Evolutionary conservation across 768 basidiomycete species (phyloP).

Genomic region (Rhizopogon rudus): DNA sequence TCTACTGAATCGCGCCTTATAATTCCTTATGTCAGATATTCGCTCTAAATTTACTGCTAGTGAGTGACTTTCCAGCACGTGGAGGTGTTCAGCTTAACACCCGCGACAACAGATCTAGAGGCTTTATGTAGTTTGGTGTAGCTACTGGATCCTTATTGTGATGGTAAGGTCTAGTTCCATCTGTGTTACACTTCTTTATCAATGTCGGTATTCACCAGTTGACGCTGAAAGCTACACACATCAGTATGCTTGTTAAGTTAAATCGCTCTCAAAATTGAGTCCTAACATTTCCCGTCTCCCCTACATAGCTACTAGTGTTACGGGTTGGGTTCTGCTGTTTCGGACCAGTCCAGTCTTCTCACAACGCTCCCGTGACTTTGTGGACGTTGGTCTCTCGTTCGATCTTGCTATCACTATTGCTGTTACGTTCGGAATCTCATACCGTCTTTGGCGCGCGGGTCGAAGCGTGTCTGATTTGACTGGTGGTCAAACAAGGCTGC

Average conservation of each 20-base stretch:
- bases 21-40: not conserved
- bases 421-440: constrained; percentile 12
- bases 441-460: constrained; percentile 8
- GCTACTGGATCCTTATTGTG: not conserved
- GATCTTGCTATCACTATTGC: constrained; percentile 10
- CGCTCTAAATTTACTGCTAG: constrained; percentile 4
- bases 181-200: not conserved
- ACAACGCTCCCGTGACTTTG: not conserved
- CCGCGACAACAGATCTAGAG: constrained; percentile 3
- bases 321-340: not conserved
- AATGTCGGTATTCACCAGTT: not conserved
- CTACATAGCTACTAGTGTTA: not conserved
- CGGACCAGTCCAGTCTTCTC: constrained; percentile 1
- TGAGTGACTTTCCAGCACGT: not conserved
- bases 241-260: not conserved
- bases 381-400: constrained; percentile 7
- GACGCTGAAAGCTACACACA: constrained; percentile 3
- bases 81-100: not conserved
- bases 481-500: not conserved
- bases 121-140: constrained; percentile 4
- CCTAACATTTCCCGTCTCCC: not conserved
- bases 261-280: not conserved
- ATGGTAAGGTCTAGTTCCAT: not conserved
- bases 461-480: not conserved
- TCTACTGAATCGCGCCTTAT: not conserved